Evolutionary conservation across 2,329 filamentous ascomycete genomes (phyloP).

Genomic region (Albifimbria verrucaria): DNA sequence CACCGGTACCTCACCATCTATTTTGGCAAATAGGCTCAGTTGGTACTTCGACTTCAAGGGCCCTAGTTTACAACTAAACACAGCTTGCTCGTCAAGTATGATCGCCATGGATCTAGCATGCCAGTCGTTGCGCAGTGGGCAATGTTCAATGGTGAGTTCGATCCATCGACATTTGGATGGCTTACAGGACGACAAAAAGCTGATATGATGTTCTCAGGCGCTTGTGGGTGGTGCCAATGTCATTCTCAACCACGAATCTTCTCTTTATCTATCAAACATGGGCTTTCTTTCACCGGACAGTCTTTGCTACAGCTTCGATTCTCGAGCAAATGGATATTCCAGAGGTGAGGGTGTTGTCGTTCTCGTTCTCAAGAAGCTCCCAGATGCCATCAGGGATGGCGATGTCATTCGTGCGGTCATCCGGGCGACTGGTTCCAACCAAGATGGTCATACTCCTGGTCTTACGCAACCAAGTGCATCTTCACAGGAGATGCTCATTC

Average conservation of each 20-base stretch:
- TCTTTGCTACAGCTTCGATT: constrained; percentile 27
- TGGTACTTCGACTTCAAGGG: constrained; percentile 33
- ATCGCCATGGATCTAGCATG: constrained; percentile 24
- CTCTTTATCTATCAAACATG: constrained; percentile 8
- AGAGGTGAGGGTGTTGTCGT: constrained; percentile 23
- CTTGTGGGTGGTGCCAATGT: constrained; percentile 20
- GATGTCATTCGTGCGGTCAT: constrained; percentile 36
- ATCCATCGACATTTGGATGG: neutral
- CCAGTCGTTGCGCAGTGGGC: constrained; percentile 14
- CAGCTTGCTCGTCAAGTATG: constrained; percentile 29
- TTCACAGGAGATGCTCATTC: constrained; percentile 19
- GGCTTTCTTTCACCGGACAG: constrained; percentile 20
- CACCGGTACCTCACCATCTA: constrained; percentile 24
- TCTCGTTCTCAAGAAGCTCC: constrained; percentile 48
- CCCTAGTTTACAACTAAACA: constrained; percentile 27
- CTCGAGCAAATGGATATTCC: constrained; percentile 26
- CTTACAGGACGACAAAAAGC: neutral
- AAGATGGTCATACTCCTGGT: constrained; percentile 38
- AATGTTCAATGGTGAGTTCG: constrained; percentile 12
- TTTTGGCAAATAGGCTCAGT: constrained; percentile 32
- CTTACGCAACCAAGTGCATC: constrained; percentile 27
- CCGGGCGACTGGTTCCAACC: constrained; percentile 18
- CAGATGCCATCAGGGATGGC: constrained; percentile 39
- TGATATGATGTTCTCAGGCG: constrained; percentile 9
- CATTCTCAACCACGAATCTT: constrained; percentile 13